Evolutionary conservation across 805 yeast species (phyloP).

Genomic region (Kodamaea fukazawae): DNA sequence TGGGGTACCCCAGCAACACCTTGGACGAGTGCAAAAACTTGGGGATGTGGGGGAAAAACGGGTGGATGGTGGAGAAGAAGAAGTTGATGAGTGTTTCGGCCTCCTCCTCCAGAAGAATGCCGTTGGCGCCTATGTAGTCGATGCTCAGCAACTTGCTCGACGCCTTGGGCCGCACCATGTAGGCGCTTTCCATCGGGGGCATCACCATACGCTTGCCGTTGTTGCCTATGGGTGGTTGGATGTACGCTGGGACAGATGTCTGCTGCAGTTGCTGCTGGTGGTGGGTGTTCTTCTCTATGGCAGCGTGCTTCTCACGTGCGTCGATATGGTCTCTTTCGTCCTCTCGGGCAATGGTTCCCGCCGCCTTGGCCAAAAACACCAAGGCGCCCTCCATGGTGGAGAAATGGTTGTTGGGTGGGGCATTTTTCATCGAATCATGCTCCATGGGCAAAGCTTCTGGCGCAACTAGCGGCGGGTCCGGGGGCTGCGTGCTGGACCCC

Average conservation of each 20-base stretch:
- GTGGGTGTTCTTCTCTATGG: constrained; percentile 32
- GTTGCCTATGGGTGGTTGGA: constrained; percentile 14
- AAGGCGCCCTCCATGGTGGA: constrained; percentile 58
- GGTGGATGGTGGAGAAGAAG: constrained; percentile 79
- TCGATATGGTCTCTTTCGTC: constrained; percentile 62
- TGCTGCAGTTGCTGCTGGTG: constrained; percentile 2
- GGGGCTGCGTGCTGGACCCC: no score
- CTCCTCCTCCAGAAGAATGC: constrained; percentile 59
- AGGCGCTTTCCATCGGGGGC: constrained; percentile 44
- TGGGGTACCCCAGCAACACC: constrained; percentile 72
- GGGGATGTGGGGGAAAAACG: constrained; percentile 87
- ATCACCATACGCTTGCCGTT: constrained; percentile 29
- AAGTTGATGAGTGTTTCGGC: constrained; percentile 55
- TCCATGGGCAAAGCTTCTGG: constrained; percentile 5
- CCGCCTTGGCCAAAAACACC: constrained; percentile 72
- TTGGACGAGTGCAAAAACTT: constrained; percentile 63
- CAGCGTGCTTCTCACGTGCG: constrained; percentile 48
- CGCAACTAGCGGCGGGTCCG: not conserved
- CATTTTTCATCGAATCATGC: not conserved
- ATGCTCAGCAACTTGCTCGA: constrained; percentile 51
- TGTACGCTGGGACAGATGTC: constrained; percentile 20
- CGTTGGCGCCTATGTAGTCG: constrained; percentile 59
- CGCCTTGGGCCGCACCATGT: constrained; percentile 46
- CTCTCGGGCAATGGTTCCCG: constrained; percentile 70
- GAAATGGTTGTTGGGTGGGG: constrained; percentile 25